phyloP scores from a whole-genome alignment of 805 yeast genomes.

The Lipomyces starkeyi region DNA sequence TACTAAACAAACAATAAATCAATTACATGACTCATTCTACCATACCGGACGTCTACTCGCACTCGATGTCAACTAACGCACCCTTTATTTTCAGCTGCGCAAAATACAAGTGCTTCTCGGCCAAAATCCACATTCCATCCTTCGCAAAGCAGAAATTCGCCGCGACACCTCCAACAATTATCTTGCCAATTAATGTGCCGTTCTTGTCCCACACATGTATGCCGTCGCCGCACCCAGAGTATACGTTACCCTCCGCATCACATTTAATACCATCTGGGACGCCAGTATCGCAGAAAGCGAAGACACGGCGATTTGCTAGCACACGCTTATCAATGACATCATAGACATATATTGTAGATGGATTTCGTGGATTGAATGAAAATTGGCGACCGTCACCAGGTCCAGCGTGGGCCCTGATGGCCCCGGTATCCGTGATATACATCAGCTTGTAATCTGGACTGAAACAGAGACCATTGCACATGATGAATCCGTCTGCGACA shows the following conservation, averaged over 20 bases:
- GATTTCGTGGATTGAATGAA: conserved; percentile 20
- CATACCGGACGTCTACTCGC: conserved; percentile 16
- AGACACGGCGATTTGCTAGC: conserved; percentile 21
- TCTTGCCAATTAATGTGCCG: conserved; percentile 32
- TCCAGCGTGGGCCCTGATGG: conserved; percentile 30
- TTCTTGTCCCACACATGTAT: conserved; percentile 29
- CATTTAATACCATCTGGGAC: conserved; percentile 36
- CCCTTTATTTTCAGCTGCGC: conserved; percentile 21
- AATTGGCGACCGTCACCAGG: conserved; percentile 33
- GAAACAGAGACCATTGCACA: conserved; percentile 37
- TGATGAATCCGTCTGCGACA: conserved; percentile 30
- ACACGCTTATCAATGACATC: conserved; percentile 24
- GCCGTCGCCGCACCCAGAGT: conserved; percentile 37
- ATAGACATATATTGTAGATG: conserved; percentile 33
- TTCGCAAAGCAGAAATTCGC: conserved; percentile 35
- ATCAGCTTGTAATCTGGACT: conserved; percentile 33
- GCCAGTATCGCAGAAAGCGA: conserved; percentile 33
- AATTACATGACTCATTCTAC: background rate
- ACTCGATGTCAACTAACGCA: conserved; percentile 26
- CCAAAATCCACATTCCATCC: conserved; percentile 35
- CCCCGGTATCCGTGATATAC: conserved; percentile 35
- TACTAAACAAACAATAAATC: too few relatives aligned
- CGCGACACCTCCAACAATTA: conserved; percentile 22
- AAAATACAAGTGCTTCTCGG: conserved; percentile 23
- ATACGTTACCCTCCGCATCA: conserved; percentile 31